A percentile compares a stretch with the other conserved stretches of the same genome.
phyloP scores from a whole-genome alignment of 805 yeast species.

The Wickerhamiella brachini region DNA sequence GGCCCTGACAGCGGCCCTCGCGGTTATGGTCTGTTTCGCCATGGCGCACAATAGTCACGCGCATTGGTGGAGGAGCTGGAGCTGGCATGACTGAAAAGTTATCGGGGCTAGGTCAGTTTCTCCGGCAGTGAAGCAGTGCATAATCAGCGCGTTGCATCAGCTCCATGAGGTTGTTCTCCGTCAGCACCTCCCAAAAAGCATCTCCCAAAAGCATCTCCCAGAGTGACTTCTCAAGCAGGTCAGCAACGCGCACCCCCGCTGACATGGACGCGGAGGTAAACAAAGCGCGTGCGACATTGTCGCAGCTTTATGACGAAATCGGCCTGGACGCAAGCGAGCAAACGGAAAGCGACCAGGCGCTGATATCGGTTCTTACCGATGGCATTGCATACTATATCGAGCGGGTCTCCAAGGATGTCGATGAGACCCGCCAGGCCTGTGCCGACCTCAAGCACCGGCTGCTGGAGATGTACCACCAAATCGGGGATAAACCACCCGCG shows the following conservation, averaged over 20 bases:
- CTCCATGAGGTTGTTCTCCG: too few relatives aligned
- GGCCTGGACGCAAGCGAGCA: neutral
- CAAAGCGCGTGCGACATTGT: neutral
- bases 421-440: neutral
- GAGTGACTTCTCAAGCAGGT: too few relatives aligned
- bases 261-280: neutral
- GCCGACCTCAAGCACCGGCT: neutral
- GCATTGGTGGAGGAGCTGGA: constrained; percentile 5
- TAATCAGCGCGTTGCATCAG: neutral
- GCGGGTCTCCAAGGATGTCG: neutral
- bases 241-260: neutral
- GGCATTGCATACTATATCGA: neutral
- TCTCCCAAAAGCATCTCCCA: too few relatives aligned
- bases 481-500: neutral
- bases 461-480: neutral
- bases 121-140: neutral
- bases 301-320: neutral
- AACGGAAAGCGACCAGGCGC: neutral
- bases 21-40: constrained; percentile 17
- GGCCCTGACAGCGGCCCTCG: constrained; percentile 17
- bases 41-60: constrained; percentile 13
- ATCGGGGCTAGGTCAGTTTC: neutral
- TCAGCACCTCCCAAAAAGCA: too few relatives aligned
- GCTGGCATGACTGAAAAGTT: neutral
- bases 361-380: neutral